Base-by-base conservation (phyloP, 2,329 filamentous ascomycete species). In the Microsporum audouinii region DNA sequence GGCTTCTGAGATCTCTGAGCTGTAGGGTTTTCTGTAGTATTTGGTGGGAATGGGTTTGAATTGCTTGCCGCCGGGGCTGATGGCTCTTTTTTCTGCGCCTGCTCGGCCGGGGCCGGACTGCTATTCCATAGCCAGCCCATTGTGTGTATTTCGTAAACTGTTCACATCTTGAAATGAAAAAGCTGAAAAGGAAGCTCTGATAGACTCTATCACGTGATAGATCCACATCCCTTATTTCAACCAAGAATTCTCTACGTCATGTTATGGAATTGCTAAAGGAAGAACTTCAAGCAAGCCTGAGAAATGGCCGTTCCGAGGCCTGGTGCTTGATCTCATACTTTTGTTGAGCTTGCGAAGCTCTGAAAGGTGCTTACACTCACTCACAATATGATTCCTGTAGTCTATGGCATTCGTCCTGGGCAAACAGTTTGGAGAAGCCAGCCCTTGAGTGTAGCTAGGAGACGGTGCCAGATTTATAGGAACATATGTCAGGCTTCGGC, bases 51-150 rank as follows among this genome's bases (percentile, higher is more conserved):
- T 36, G 55, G 1, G 14, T 5, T 29, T 27, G 34, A 36, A 39
- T 57, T 23, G 23, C 6, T 57, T n/a, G 27, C 38, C 38, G 5
- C 31, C 23, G 55, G 55, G 29, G 34, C 17, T 41, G 55, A 57
- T 2, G 34, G 23, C 10, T 57, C 55, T 3, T 34, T 17, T 57
- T 39, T 43, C 5, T 23, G 39, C 41, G 23, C 3, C 17, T 31
- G 23, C 55, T 57, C 38, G 14, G 41, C 33, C 47, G 51, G 17
- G 6, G 49, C 47, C 14, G 59, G 2, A 23, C 12, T 45, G 33
- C 33, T 34, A 56, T 63, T 71, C 74, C 74, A 78, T 68, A 70
- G 74, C 78, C 78, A 80, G 64, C 76, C 77, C 78, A 80, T 79
- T 60, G 61, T 43, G 17, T 68, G 64, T 8, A 29, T 29, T 1